Evolutionary conservation across 225 moss, liverwort and hornwort genomes (phyloP), one percentile per base, ranked within the genome.

Genomic region (Neckera pumila): DNA sequence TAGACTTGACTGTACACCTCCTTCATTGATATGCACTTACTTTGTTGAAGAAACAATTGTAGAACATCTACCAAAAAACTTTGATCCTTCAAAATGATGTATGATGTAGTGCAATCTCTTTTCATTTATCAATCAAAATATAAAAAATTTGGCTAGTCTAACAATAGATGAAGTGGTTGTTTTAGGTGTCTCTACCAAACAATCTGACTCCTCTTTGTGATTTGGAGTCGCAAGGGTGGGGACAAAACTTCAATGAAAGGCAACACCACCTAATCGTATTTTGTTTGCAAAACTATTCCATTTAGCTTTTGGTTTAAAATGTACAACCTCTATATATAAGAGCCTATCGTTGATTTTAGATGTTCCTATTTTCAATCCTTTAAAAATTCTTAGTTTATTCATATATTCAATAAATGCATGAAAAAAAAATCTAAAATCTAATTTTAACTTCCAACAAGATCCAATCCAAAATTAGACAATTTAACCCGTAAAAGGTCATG

Each of bases 311-410:
- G 36, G 66, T 11, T 36, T 11, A 11, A 20, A 36, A 36, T 36
- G 0, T 20, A 11, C 1, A 63, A 63, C 4, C 8, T 63, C 8
- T 1, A 16, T 36, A 36, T 11, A 20, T 36, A 20, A n/a, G n/a
- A n/a, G n/a, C n/a, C n/a, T n/a, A n/a, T n/a, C n/a, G 36, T 0
- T 3, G 0, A 11, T 66, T 11, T 11, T 19, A 66, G 20, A 0
- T 36, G 66, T 20, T 8, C 47, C 45, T 45, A 45, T 10, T 36
- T 66, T 6, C 6, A 36, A 10, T 36, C 10, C 5, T 34, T 19
- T 36, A 2, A 10, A 34, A 17, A 10, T 18, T 58, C 4, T 30
- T 62, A 14, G 62, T 62, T 62, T 34, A 36, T 1, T 36, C 4
- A 20, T 2, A 6, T 66, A 6, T 11, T 11, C 6, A 65, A 20